Conservation (phyloP, 2,329 filamentous ascomycete species). For the Aspergillus pseudotamarii region DNA sequence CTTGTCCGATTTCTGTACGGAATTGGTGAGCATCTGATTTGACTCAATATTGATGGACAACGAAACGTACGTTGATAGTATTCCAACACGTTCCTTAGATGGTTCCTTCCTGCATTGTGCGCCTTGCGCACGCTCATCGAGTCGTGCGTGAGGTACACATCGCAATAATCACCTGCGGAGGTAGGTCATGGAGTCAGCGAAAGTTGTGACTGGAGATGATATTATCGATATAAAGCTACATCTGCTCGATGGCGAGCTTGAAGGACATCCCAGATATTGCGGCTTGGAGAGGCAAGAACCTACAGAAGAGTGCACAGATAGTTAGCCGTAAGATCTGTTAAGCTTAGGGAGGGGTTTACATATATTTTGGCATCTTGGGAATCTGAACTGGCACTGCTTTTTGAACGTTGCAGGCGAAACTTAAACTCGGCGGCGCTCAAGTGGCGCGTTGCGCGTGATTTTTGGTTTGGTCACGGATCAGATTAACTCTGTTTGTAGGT, state of each 20-base stretch:
- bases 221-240: background rate
- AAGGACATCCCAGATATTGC: conserved; percentile 1
- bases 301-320: conserved; percentile 68
- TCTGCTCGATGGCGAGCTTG: conserved; percentile 1
- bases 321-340: conserved; percentile 37
- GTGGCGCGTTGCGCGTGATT: conserved; percentile 22
- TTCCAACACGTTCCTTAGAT: conserved; percentile 94
- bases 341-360: conserved; percentile 43
- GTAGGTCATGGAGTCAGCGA: conserved; percentile 11
- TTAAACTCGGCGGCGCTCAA: conserved; percentile 18
- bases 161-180: conserved; percentile 82
- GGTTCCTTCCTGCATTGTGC: conserved; percentile 95
- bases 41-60: background rate
- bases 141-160: conserved; percentile 99
- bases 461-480: conserved; percentile 8
- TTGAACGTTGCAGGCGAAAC: conserved; percentile 8
- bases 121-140: conserved; percentile 99
- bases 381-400: conserved; percentile 16
- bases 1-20: conserved; percentile 89
- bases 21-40: conserved; percentile 3
- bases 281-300: conserved; percentile 32
- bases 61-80: conserved; percentile 84
- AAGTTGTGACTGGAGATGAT: background rate
- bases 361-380: conserved; percentile 83
- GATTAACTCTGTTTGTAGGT: background rate